phyloP scores from a whole-genome alignment of 768 basidiomycete species.

The Harrya chromipes region DNA sequence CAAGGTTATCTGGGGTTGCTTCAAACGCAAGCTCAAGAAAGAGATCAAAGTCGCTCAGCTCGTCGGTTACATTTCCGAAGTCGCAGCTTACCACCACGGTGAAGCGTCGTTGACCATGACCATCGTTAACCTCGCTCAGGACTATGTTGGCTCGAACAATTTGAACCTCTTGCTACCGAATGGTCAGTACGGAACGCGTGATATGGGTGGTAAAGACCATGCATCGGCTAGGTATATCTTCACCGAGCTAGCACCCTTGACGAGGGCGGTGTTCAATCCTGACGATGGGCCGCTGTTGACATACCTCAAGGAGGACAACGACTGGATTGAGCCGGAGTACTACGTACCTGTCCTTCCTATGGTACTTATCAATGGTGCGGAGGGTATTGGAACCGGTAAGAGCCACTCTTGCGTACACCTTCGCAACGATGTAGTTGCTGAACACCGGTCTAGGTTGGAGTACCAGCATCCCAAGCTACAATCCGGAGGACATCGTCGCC shows the following conservation, averaged over 20 bases:
- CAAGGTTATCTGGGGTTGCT: constrained; percentile 95
- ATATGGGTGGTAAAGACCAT: constrained; percentile 91
- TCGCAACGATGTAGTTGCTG: not conserved
- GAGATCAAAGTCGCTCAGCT: constrained; percentile 97
- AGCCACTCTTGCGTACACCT: not conserved
- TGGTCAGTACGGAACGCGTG: constrained; percentile 96
- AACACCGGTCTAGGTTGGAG: constrained; percentile 73
- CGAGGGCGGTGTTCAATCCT: constrained; percentile 75
- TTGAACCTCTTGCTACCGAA: constrained; percentile 82
- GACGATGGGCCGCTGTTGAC: constrained; percentile 85
- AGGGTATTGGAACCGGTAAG: constrained; percentile 95
- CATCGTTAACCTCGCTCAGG: constrained; percentile 91
- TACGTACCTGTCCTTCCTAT: constrained; percentile 90
- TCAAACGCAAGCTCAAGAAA: constrained; percentile 89
- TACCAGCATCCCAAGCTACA: constrained; percentile 87
- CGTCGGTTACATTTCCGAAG: constrained; percentile 91
- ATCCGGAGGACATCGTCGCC: constrained; percentile 84
- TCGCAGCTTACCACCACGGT: constrained; percentile 96
- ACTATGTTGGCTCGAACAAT: constrained; percentile 95
- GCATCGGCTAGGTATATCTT: constrained; percentile 96
- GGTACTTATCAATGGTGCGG: constrained; percentile 89
- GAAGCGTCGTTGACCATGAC: constrained; percentile 84
- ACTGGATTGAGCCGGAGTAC: constrained; percentile 87
- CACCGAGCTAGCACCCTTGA: constrained; percentile 73
- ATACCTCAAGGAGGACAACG: constrained; percentile 82